A percentile compares a stretch with the other conserved stretches of the same genome.
phyloP scores from a whole-genome alignment of 305 asterid species.

The Solanum hybrid region DNA sequence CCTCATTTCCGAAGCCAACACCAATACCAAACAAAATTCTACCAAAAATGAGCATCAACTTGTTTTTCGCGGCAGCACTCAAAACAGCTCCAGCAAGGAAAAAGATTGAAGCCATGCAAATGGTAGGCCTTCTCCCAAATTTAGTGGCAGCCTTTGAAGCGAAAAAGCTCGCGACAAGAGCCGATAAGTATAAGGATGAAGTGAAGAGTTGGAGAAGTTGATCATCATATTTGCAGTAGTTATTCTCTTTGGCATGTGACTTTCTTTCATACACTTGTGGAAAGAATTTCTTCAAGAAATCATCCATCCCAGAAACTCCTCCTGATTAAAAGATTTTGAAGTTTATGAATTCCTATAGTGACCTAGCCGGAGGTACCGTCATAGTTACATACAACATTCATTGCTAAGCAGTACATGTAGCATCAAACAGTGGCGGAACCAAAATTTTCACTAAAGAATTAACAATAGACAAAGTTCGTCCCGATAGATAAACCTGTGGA shows the following conservation, averaged over 20 bases:
- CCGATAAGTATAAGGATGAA: constrained; percentile 62
- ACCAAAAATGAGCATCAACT: constrained; percentile 47
- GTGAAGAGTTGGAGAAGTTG: constrained; percentile 71
- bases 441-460: background rate
- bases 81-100: constrained; percentile 38
- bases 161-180: constrained; percentile 54
- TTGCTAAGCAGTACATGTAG: background rate
- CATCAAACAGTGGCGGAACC: background rate
- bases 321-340: constrained; percentile 17
- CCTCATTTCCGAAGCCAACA: constrained; percentile 79
- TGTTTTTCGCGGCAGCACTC: constrained; percentile 23
- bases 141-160: constrained; percentile 46
- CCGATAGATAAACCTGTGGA: background rate
- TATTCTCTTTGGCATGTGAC: constrained; percentile 27
- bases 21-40: constrained; percentile 62
- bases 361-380: background rate
- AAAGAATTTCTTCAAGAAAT: constrained; percentile 50
- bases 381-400: background rate
- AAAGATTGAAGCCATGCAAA: constrained; percentile 35
- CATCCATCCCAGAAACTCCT: constrained; percentile 62
- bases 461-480: background rate
- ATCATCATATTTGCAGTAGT: constrained; percentile 67
- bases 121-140: constrained; percentile 49
- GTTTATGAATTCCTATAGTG: background rate
- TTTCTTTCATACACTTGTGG: constrained; percentile 36